phyloP scores from a whole-genome alignment of 2,329 filamentous ascomycete species.

The Phyllosticta paracitricarpa region DNA sequence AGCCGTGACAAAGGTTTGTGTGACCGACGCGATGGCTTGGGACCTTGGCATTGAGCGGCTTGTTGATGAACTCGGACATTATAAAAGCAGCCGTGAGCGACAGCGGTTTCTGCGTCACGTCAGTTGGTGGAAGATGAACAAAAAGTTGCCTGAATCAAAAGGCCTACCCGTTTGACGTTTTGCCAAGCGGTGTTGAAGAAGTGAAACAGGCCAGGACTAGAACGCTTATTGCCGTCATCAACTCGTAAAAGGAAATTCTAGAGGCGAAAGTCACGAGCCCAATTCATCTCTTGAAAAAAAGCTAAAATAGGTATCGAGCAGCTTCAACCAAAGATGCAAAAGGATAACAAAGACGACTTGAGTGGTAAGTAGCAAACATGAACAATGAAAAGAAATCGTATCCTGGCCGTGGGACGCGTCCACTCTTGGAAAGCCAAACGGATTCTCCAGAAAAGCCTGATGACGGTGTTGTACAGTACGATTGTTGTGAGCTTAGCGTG shows the following conservation, averaged over 20 bases:
- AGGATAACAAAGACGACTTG: not conserved
- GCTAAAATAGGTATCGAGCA: conserved; percentile 10
- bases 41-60: not conserved
- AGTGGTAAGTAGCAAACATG: not conserved
- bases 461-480: conserved; percentile 4
- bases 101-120: not conserved
- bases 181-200: not conserved
- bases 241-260: not conserved
- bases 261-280: not conserved
- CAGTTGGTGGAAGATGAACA: not conserved
- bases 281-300: conserved; percentile 4
- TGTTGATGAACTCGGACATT: not conserved
- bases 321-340: conserved; percentile 5
- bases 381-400: conserved; percentile 3
- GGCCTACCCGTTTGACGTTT: not conserved
- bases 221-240: not conserved
- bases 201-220: not conserved
- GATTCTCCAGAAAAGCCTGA: not conserved
- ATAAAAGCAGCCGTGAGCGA: not conserved
- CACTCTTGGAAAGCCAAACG: not conserved
- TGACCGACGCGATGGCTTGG: not conserved
- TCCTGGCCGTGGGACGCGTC: not conserved
- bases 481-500: conserved; percentile 3
- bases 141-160: not conserved
- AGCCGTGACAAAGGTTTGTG: conserved; percentile 6